Percentiles rank a stretch among this genome's conserved stretches.
phyloP scores from a whole-genome alignment of 2,329 filamentous ascomycete genomes.

The Pestalotiopsis sp. region DNA sequence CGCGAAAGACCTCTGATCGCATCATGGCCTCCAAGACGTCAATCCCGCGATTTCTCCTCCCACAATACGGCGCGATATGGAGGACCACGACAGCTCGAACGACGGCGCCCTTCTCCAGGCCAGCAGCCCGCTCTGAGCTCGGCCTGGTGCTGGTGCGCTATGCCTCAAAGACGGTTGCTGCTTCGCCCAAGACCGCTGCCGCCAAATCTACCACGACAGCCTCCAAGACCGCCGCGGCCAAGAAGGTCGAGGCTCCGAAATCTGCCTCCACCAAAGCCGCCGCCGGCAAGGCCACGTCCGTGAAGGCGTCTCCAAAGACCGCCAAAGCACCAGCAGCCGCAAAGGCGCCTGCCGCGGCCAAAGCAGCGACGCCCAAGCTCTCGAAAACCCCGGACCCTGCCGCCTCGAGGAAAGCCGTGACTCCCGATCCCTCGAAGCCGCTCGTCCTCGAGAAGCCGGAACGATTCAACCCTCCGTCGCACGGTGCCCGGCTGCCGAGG shows the following conservation, averaged over 20 bases:
- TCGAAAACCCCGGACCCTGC: slow-evolving; percentile 7
- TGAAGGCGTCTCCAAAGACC: slow-evolving; percentile 18
- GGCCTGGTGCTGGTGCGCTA: slow-evolving; percentile 36
- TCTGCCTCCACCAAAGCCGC: slow-evolving; percentile 19
- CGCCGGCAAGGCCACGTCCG: slow-evolving; percentile 19
- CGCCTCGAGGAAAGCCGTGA: slow-evolving; percentile 13
- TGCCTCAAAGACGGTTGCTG: slow-evolving; percentile 41
- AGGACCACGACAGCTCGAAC: slow-evolving; percentile 36
- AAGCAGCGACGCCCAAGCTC: slow-evolving; percentile 15
- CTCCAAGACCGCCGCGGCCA: slow-evolving; percentile 21
- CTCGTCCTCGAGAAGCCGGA: slow-evolving; percentile 83
- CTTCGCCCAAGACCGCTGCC: slow-evolving; percentile 42
- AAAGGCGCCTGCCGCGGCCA: slow-evolving; percentile 11
- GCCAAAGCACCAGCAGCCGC: slow-evolving; percentile 5
- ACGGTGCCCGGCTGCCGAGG: slow-evolving; percentile 68
- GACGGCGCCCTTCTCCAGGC: slow-evolving; percentile 28
- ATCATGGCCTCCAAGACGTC: slow-evolving; percentile 49
- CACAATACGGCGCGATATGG: slow-evolving; percentile 62
- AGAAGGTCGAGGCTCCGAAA: slow-evolving; percentile 20
- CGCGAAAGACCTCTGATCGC: neutral
- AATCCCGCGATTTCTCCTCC: slow-evolving; percentile 71
- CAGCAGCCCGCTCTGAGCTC: slow-evolving; percentile 26
- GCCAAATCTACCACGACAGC: slow-evolving; percentile 30
- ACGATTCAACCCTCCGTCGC: slow-evolving; percentile 90
- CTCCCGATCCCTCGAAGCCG: slow-evolving; percentile 50